These are phyloP conservation scores for Thelonectria olida DNA, from an alignment of 2,329 filamentous ascomycete species.

Conservation along the genomic window DNA sequence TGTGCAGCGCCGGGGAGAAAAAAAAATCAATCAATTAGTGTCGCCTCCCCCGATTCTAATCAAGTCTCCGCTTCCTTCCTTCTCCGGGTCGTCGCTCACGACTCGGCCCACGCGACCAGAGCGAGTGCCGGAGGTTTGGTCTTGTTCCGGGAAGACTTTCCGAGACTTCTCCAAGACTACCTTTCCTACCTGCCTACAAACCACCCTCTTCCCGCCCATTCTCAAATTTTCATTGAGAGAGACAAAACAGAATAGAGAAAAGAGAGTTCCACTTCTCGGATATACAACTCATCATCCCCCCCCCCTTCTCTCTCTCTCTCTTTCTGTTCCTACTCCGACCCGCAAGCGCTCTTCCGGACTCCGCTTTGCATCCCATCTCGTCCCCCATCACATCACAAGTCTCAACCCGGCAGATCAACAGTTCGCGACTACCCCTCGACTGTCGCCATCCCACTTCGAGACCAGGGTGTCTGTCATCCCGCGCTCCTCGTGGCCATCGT, in stretches of 20 bases:
- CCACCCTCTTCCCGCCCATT: no score
- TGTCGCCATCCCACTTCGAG: slow-evolving; percentile 1
- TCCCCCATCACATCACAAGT: no score
- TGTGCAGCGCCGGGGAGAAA: no score
- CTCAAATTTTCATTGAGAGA: background rate
- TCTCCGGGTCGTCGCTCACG: slow-evolving; percentile 36
- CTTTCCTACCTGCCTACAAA: no score
- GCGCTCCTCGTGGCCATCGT: slow-evolving; percentile 9
- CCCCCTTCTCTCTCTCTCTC: background rate
- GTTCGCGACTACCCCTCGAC: background rate
- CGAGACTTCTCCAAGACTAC: background rate
- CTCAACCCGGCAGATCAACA: no score
- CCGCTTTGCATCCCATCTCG: slow-evolving; percentile 3
- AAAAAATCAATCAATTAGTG: background rate
- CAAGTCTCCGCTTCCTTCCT: slow-evolving; percentile 4
- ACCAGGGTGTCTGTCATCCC: slow-evolving; percentile 10
- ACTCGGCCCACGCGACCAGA: slow-evolving; percentile 10
- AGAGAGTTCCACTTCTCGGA: background rate
- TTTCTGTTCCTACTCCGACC: background rate
- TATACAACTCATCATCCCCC: background rate
- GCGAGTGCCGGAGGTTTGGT: slow-evolving; percentile 7
- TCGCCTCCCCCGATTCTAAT: background rate
- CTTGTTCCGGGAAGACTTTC: background rate
- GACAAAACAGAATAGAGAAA: background rate
- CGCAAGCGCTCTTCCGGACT: background rate